These are phyloP conservation scores for Magnusiomyces paraingens DNA, from an alignment of 1,139 yeast genomes.

Conservation along the genomic window DNA sequence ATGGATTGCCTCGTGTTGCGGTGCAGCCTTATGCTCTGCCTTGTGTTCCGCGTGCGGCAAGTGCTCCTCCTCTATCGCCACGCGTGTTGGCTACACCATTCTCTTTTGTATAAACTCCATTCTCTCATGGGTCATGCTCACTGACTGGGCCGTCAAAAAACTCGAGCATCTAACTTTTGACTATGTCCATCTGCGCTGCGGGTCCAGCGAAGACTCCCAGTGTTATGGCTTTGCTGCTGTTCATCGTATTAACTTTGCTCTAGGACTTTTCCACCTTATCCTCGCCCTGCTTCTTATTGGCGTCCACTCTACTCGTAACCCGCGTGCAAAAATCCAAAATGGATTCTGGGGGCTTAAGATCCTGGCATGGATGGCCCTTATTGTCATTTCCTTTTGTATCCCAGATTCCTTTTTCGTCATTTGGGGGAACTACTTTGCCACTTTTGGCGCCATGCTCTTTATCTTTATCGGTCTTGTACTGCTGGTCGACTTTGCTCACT, in stretches of 20 bases:
- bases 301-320: conserved; percentile 71
- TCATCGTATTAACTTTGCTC: conserved; percentile 81
- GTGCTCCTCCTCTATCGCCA: conserved; percentile 67
- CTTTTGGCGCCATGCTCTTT: conserved; percentile 76
- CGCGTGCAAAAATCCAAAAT: conserved; percentile 79
- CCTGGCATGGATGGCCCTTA: conserved; percentile 50
- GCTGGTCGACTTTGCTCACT: conserved; percentile 94
- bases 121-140: conserved; percentile 43
- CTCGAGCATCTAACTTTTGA: conserved; percentile 63
- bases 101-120: neutral
- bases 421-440: conserved; percentile 89
- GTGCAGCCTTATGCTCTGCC: conserved; percentile 77
- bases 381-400: conserved; percentile 61
- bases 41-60: conserved; percentile 47
- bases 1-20: conserved; percentile 72
- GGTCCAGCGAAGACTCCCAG: conserved; percentile 55
- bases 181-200: conserved; percentile 60
- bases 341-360: conserved; percentile 83
- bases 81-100: conserved; percentile 45
- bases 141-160: conserved; percentile 71
- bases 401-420: conserved; percentile 83
- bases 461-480: conserved; percentile 84
- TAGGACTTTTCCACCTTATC: conserved; percentile 70
- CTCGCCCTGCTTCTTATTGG: conserved; percentile 64
- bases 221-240: conserved; percentile 93